A percentile compares a stretch with the other conserved stretches of the same genome.
Evolutionary conservation across 2,329 filamentous ascomycete species (phyloP).

Genomic region (Emergomyces africanus): DNA sequence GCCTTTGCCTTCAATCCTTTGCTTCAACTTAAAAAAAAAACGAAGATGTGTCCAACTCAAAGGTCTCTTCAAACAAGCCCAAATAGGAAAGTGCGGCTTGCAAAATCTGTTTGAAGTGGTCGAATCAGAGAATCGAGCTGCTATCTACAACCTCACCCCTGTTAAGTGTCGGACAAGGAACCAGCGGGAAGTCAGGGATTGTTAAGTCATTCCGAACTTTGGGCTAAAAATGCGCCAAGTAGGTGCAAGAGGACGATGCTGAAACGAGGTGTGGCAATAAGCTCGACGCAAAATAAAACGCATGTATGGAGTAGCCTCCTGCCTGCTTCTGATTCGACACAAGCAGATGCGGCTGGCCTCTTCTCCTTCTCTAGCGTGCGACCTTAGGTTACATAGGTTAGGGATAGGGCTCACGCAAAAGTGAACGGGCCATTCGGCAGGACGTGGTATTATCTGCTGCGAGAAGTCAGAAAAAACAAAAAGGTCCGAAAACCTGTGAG

Average conservation of each 20-base stretch:
- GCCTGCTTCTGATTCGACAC: neutral
- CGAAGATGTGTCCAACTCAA: neutral
- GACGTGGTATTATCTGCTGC: neutral
- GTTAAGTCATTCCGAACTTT: neutral
- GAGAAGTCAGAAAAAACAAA: too few relatives aligned
- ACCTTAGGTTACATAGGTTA: neutral
- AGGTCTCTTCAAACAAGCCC: too few relatives aligned
- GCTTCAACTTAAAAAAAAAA: neutral
- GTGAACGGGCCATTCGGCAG: neutral
- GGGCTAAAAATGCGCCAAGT: neutral
- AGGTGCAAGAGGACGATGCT: neutral
- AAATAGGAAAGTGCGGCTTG: too few relatives aligned
- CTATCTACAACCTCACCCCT: slow-evolving; percentile 3
- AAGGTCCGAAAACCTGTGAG: too few relatives aligned
- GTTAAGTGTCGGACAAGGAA: slow-evolving; percentile 12
- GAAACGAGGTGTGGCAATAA: neutral
- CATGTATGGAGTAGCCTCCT: neutral
- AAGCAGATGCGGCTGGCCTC: neutral
- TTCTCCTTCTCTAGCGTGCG: neutral
- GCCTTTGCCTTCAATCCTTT: neutral
- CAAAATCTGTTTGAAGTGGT: neutral
- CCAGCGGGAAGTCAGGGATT: slow-evolving; percentile 13
- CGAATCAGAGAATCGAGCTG: slow-evolving; percentile 5
- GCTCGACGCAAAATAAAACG: neutral
- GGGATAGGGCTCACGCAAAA: neutral